Percentiles rank a stretch among this genome's conserved stretches.
Conservation (phyloP, 2,329 filamentous ascomycete species). For the Teratosphaeria pseudoeucalypti region DNA sequence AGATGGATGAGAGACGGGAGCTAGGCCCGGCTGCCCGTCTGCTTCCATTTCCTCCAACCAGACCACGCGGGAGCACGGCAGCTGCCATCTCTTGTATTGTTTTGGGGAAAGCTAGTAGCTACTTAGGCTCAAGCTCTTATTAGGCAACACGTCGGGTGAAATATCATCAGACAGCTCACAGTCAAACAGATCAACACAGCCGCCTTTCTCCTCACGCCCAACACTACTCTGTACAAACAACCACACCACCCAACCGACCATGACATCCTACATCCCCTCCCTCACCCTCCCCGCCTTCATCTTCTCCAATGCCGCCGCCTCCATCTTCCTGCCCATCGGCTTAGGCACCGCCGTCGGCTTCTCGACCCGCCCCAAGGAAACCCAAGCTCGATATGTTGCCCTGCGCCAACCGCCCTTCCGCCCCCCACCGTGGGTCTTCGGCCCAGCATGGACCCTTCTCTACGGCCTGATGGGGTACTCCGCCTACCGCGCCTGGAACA, state of each 20-base stretch:
- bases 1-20: no score
- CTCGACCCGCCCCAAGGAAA: conserved; percentile 48
- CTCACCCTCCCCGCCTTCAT: conserved; percentile 62
- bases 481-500: conserved; percentile 63
- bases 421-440: conserved; percentile 49
- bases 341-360: conserved; percentile 66
- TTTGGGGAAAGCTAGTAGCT: not conserved
- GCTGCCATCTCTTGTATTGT: no score
- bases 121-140: no score
- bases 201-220: no score
- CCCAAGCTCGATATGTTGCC: conserved; percentile 51
- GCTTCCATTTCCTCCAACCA: no score
- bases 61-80: no score
- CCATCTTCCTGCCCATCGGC: conserved; percentile 64
- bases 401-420: conserved; percentile 56
- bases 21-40: no score
- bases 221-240: no score
- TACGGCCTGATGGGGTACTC: conserved; percentile 77
- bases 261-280: conserved; percentile 72
- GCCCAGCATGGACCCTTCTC: conserved; percentile 48
- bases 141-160: not conserved
- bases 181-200: no score
- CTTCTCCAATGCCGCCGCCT: conserved; percentile 61
- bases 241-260: conserved; percentile 25
- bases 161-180: not conserved